phyloP scores from a whole-genome alignment of 345 rosid genomes.

The Eucalyptus victrix region DNA sequence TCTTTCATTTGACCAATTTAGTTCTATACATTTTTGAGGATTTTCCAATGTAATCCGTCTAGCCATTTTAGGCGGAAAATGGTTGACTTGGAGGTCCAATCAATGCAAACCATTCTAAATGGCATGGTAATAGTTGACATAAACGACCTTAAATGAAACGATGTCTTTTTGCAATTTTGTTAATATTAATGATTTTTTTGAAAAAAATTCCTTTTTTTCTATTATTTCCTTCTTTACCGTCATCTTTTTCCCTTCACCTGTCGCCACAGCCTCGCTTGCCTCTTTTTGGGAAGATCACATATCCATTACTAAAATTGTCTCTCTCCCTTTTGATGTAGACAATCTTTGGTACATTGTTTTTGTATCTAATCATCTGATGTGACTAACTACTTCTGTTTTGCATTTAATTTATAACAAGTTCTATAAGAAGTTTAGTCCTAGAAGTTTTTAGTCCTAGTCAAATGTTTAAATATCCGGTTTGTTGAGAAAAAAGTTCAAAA shows the following conservation, averaged over 20 bases:
- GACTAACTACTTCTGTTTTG: not conserved
- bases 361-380: not conserved
- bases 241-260: not conserved
- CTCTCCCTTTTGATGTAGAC: not conserved
- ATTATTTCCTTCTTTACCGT: not conserved
- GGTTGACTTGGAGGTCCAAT: not conserved
- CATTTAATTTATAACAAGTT: not conserved
- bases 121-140: rapidly evolving
- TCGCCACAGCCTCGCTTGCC: not conserved
- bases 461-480: not conserved
- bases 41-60: rapidly evolving
- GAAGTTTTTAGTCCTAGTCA: not conserved
- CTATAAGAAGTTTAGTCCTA: not conserved
- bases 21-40: not conserved
- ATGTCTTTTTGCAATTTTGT: not conserved
- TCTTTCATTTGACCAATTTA: not conserved
- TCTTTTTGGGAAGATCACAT: not conserved
- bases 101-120: rapidly evolving
- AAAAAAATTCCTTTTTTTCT: rapidly evolving
- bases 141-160: not conserved
- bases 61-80: rapidly evolving
- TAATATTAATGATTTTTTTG: not conserved
- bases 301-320: not conserved
- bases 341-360: not conserved
- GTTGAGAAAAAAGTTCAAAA: not conserved